Evolutionary conservation across 73 alveolate species (phyloP).

Genomic region (Uronychia binucleata): DNA sequence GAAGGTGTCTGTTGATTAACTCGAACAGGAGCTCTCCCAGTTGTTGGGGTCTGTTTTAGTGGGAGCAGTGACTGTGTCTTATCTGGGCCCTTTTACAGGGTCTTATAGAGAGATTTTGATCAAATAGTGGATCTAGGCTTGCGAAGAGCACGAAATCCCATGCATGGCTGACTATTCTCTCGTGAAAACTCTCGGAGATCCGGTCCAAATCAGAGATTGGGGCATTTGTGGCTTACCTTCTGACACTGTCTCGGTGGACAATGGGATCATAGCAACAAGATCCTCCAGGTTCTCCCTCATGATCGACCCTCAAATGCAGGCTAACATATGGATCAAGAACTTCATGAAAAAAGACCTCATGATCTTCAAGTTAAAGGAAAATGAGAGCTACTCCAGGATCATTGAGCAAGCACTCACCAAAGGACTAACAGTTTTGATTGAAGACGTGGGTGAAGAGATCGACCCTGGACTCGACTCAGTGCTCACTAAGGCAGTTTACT

Average conservation of each 20-base stretch:
- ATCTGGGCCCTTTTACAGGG: slow-evolving; percentile 99
- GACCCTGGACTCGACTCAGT: slow-evolving; percentile 99
- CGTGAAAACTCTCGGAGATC: slow-evolving; percentile 87
- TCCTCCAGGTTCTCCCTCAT: slow-evolving; percentile 84
- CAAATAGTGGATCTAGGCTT: slow-evolving; percentile 43
- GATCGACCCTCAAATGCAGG: slow-evolving; percentile 95
- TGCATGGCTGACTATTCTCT: slow-evolving; percentile 61
- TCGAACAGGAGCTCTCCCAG: slow-evolving; percentile 74
- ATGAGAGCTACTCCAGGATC: slow-evolving; percentile 13
- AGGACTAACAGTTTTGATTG: slow-evolving; percentile 70
- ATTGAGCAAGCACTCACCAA: slow-evolving; percentile 21
- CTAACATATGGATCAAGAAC: slow-evolving; percentile 95
- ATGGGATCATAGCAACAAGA: slow-evolving; percentile 89
- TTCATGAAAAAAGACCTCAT: slow-evolving; percentile 65
- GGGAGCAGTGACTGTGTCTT: slow-evolving; percentile 95
- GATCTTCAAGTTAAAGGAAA: slow-evolving; percentile 29
- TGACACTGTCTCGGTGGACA: slow-evolving; percentile 94
- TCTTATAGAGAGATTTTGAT: slow-evolving; percentile 67
- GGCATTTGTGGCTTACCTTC: slow-evolving; percentile 92
- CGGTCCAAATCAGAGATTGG: slow-evolving; percentile 97
- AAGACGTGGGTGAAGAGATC: slow-evolving; percentile 94
- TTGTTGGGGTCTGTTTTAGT: slow-evolving; percentile 94
- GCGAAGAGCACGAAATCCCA: slow-evolving; percentile 51
- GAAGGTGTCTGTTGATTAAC: slow-evolving; percentile 88
- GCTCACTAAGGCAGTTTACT: slow-evolving; percentile 68